These are phyloP conservation scores for Alternaria infectoria DNA, from an alignment of 2,329 filamentous ascomycete genomes.

Conservation along the genomic window DNA sequence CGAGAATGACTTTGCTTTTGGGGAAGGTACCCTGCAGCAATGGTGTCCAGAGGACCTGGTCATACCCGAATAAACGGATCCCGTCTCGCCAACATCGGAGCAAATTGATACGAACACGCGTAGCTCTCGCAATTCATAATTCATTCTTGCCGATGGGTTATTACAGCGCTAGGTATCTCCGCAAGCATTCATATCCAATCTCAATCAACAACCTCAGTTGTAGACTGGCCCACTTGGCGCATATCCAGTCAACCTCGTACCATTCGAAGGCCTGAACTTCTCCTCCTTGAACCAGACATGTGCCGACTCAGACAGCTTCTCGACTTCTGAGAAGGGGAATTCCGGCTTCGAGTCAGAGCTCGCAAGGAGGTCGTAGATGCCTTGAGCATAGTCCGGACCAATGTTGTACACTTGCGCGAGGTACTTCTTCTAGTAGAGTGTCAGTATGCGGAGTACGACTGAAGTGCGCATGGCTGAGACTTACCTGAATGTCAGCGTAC, in stretches of 20 bases:
- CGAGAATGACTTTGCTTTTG: slow-evolving; percentile 40
- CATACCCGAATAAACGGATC: background rate
- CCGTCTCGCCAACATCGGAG: background rate
- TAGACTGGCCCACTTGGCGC: slow-evolving; percentile 29
- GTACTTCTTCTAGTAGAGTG: slow-evolving; percentile 52
- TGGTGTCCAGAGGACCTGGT: slow-evolving; percentile 29
- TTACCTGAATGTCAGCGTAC: slow-evolving; percentile 53
- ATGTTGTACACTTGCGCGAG: slow-evolving; percentile 61
- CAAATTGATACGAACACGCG: background rate
- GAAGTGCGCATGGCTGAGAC: background rate
- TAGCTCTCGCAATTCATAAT: background rate
- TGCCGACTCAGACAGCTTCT: slow-evolving; percentile 53
- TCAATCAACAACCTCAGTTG: background rate
- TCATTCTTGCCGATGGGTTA: background rate
- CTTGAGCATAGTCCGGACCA: slow-evolving; percentile 54
- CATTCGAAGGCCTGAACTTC: slow-evolving; percentile 52
- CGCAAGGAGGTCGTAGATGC: slow-evolving; percentile 55
- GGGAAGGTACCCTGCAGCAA: slow-evolving; percentile 32
- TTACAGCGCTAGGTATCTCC: background rate
- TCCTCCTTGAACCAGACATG: slow-evolving; percentile 55
- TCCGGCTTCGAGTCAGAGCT: slow-evolving; percentile 52
- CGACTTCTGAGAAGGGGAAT: slow-evolving; percentile 56
- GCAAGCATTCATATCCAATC: background rate
- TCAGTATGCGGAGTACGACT: background rate
- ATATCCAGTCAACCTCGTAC: slow-evolving; percentile 51